phyloP scores from a whole-genome alignment of 2,329 filamentous ascomycete species.

The Thielaviopsis ethacetica region DNA sequence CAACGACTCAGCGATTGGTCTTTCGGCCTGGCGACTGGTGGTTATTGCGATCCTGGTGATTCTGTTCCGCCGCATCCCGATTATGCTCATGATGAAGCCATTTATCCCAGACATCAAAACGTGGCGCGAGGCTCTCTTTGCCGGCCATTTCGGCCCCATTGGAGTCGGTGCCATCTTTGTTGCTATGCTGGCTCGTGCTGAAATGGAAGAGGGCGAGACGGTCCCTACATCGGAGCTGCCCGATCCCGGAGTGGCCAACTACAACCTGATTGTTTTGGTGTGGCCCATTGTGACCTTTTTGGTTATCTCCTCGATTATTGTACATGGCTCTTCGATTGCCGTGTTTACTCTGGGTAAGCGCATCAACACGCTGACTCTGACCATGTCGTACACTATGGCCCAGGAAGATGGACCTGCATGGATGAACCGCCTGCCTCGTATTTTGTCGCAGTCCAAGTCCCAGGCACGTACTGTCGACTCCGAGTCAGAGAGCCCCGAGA shows the following conservation, averaged over 20 bases:
- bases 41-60: slow-evolving; percentile 88
- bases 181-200: slow-evolving; percentile 81
- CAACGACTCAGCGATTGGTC: slow-evolving; percentile 57
- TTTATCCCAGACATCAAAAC: slow-evolving; percentile 94
- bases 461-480: slow-evolving; percentile 77
- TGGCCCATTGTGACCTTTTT: slow-evolving; percentile 95
- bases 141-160: slow-evolving; percentile 93
- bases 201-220: slow-evolving; percentile 60
- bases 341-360: slow-evolving; percentile 96
- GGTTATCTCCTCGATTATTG: slow-evolving; percentile 83
- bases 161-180: slow-evolving; percentile 95
- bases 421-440: slow-evolving; percentile 81
- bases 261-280: slow-evolving; percentile 64
- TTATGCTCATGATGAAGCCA: slow-evolving; percentile 84
- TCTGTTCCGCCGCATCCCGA: slow-evolving; percentile 85
- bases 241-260: slow-evolving; percentile 35
- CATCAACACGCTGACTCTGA: slow-evolving; percentile 90
- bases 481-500: slow-evolving; percentile 40
- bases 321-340: slow-evolving; percentile 94
- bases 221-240: slow-evolving; percentile 55
- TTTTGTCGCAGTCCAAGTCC: slow-evolving; percentile 54
- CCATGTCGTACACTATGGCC: slow-evolving; percentile 87
- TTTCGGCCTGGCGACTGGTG: slow-evolving; percentile 78
- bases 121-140: slow-evolving; percentile 92
- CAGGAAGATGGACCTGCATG: slow-evolving; percentile 79